These are phyloP conservation scores for Lanmaoa pseudosensibilis DNA, from an alignment of 768 basidiomycete genomes.

Conservation along the genomic window DNA sequence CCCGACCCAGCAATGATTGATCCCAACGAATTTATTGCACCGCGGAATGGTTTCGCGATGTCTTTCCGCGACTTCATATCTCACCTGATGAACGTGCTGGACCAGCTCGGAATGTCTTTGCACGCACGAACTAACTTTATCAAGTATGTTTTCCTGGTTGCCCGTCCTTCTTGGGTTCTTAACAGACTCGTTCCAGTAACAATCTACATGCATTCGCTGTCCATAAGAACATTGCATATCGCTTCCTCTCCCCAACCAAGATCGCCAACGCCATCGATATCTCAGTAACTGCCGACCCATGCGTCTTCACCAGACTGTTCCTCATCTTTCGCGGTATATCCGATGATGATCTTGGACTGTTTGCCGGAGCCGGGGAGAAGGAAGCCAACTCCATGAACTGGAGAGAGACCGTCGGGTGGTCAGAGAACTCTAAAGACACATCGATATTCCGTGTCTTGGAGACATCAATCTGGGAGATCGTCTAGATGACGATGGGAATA, in stretches of 20 bases:
- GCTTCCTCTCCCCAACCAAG: constrained; percentile 77
- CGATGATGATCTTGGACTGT: constrained; percentile 75
- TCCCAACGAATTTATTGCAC: constrained; percentile 75
- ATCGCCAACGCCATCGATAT: constrained; percentile 88
- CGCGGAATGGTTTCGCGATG: constrained; percentile 86
- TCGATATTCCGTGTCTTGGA: constrained; percentile 77
- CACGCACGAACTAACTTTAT: constrained; percentile 82
- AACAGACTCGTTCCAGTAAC: constrained; percentile 46
- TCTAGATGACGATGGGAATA: constrained; percentile 29
- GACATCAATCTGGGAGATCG: constrained; percentile 73
- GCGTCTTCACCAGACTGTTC: constrained; percentile 81
- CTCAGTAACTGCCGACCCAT: constrained; percentile 76
- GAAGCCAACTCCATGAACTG: constrained; percentile 81
- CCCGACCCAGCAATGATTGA: constrained; percentile 78
- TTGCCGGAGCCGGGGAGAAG: constrained; percentile 80
- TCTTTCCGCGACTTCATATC: constrained; percentile 76
- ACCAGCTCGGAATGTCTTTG: constrained; percentile 80
- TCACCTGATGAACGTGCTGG: constrained; percentile 79
- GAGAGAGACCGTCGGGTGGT: constrained; percentile 79
- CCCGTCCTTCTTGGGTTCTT: neutral
- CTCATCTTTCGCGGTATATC: constrained; percentile 81
- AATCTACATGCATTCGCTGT: constrained; percentile 71
- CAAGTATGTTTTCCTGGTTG: constrained; percentile 49
- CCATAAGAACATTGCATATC: constrained; percentile 87
- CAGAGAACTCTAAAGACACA: constrained; percentile 75